Evolutionary conservation across 169 alveolate species (phyloP).

Genomic region (Plasmodium gallinaceum): DNA sequence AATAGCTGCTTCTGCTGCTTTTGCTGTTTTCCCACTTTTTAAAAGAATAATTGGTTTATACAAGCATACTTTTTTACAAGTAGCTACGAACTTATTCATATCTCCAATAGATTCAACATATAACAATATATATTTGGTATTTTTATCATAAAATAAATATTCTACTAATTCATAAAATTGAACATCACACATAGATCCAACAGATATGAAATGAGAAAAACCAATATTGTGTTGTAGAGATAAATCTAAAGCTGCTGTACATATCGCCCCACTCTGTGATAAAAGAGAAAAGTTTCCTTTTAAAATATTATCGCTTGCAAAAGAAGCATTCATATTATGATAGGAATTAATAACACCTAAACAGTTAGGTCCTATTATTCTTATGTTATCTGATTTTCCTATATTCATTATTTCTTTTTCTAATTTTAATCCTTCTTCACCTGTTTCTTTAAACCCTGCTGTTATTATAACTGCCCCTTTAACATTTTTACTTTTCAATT

Average conservation of each 20-base stretch:
- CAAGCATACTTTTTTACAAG: conserved; percentile 81
- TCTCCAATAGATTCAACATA: conserved; percentile 88
- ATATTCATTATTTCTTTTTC: conserved; percentile 80
- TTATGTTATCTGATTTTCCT: conserved; percentile 74
- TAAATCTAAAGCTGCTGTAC: conserved; percentile 89
- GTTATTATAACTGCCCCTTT: conserved; percentile 81
- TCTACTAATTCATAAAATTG: conserved; percentile 83
- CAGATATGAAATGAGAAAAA: conserved; percentile 86
- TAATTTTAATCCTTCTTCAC: conserved; percentile 77
- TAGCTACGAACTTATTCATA: conserved; percentile 83
- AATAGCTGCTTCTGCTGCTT: conserved; percentile 86
- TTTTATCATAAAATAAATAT: conserved; percentile 83
- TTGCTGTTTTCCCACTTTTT: conserved; percentile 88
- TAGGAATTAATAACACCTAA: conserved; percentile 81
- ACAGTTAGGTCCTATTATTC: conserved; percentile 87
- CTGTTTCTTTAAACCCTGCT: conserved; percentile 87
- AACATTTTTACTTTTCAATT: conserved; percentile 80
- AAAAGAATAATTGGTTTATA: conserved; percentile 85
- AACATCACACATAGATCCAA: conserved; percentile 87
- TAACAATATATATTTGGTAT: conserved; percentile 81
- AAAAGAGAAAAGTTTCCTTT: conserved; percentile 82
- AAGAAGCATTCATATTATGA: conserved; percentile 82
- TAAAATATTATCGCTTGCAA: conserved; percentile 77
- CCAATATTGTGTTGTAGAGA: conserved; percentile 85
- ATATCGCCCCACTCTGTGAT: conserved; percentile 88